Evolutionary conservation across 1,139 yeast species (phyloP), one percentile per base, ranked within the genome.

Genomic region (Yamadazyma dushanensis): DNA sequence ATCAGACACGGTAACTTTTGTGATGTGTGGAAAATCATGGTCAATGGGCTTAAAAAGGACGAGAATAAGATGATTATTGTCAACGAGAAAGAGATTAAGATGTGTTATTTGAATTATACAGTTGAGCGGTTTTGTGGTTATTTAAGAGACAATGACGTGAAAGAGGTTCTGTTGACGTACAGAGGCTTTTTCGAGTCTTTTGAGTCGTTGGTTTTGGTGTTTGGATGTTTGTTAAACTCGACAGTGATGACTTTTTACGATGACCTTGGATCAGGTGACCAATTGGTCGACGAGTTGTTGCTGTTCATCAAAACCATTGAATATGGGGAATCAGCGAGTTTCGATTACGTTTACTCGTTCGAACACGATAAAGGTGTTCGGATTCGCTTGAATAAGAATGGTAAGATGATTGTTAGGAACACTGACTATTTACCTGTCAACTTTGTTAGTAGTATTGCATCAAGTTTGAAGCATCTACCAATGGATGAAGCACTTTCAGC

Each of bases 1-100:
- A 49, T 82, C 15, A 65, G 92, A 45, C 80, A 80, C 51, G 92
- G 92, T 7, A 80, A 78, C 45, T 57, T 83, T 38, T 71, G 78
- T 48, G 94, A 83, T 57, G 56, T 83, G 3, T 83, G 90, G 89
- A 63, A 59, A 37, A 38, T 70, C 10, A 58, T 63, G 15, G 46
- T 69, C 40, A 46, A 49, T 10, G 41, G 44, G 14, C 35, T 42
- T 18, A 52, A 48, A 21, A 39, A 31, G 23, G 40, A 50, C 26
- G 41, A 45, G 1, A 31, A 40, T 1, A 48, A 51, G 23, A 23
- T 41, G 3, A 37, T 53, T 5, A 13, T 20, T 8, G 44, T 67
- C 13, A 49, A 57, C 23, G 49, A 48, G 25, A 42, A 43, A 9
- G 16, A 32, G 8, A 36, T 56, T 4, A 34, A 39, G n/a, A 45